Conservation (phyloP, 352 stramenopile genomes). For the Phytophthora constricta region DNA sequence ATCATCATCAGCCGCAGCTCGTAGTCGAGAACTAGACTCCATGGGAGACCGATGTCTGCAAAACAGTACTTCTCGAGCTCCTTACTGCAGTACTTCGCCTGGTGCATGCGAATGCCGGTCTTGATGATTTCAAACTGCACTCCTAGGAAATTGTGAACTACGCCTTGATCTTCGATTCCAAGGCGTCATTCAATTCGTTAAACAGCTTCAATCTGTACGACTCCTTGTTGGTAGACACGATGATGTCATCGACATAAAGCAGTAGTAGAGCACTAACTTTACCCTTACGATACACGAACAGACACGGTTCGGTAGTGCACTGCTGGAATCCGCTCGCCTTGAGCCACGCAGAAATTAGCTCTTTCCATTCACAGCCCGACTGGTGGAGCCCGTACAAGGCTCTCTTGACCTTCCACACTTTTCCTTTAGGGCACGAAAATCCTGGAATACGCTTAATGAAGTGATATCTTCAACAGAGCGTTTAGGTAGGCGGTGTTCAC, state of each 20-base stretch:
- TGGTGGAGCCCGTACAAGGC: constrained; percentile 9
- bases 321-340: neutral
- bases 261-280: constrained; percentile 1
- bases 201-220: neutral
- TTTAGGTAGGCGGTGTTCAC: constrained; percentile 22
- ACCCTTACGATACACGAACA: constrained; percentile 9
- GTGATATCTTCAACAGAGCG: neutral
- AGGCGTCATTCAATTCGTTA: neutral
- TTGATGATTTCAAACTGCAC: neutral
- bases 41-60: neutral
- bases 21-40: neutral
- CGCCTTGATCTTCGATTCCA: neutral
- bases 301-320: constrained; percentile 5
- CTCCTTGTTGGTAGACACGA: neutral
- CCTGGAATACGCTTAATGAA: constrained; percentile 1
- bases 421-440: neutral
- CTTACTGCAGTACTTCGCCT: neutral
- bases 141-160: neutral
- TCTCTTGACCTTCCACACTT: neutral
- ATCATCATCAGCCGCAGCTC: no score
- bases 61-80: neutral
- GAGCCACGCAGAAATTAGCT: constrained; percentile 4
- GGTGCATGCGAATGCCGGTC: neutral
- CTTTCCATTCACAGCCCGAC: constrained; percentile 10
- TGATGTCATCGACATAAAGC: constrained; percentile 4